Conservation (phyloP, 768 basidiomycete genomes). For the Xerocomellus intermedius region DNA sequence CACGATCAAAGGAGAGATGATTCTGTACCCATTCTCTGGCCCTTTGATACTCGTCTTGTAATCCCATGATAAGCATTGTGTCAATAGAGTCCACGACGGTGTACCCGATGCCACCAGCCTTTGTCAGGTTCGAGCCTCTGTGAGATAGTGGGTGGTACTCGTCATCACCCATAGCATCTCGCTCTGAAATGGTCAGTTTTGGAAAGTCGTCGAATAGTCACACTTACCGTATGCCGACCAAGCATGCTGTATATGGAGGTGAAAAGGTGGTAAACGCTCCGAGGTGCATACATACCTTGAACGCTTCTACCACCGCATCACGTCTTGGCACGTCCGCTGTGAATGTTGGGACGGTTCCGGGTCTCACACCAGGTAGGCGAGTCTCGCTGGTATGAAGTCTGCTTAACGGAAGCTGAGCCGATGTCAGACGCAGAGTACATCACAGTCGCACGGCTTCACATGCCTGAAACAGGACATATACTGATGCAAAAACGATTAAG, state of each 20-base stretch:
- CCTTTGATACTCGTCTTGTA: slow-evolving; percentile 73
- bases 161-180: slow-evolving; percentile 88
- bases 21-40: slow-evolving; percentile 76
- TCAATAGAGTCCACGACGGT: slow-evolving; percentile 88
- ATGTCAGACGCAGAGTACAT: neutral
- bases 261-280: neutral
- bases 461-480: slow-evolving; percentile 22
- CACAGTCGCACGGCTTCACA: neutral
- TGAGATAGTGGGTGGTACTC: slow-evolving; percentile 86
- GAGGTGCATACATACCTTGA: slow-evolving; percentile 53
- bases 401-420: slow-evolving; percentile 18
- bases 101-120: slow-evolving; percentile 82
- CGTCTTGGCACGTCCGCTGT: slow-evolving; percentile 60
- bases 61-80: slow-evolving; percentile 82
- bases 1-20: slow-evolving; percentile 70
- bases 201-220: slow-evolving; percentile 15
- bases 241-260: slow-evolving; percentile 57
- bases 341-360: slow-evolving; percentile 27
- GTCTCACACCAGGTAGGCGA: slow-evolving; percentile 21
- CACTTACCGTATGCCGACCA: slow-evolving; percentile 78
- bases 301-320: slow-evolving; percentile 73
- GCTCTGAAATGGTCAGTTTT: slow-evolving; percentile 47
- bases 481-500: slow-evolving; percentile 1
- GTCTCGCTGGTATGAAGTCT: slow-evolving; percentile 5
- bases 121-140: slow-evolving; percentile 74